These are phyloP conservation scores for Cutaneotrichosporon cavernicola DNA, from an alignment of 1,284 basidiomycete genomes.

Conservation along the genomic window DNA sequence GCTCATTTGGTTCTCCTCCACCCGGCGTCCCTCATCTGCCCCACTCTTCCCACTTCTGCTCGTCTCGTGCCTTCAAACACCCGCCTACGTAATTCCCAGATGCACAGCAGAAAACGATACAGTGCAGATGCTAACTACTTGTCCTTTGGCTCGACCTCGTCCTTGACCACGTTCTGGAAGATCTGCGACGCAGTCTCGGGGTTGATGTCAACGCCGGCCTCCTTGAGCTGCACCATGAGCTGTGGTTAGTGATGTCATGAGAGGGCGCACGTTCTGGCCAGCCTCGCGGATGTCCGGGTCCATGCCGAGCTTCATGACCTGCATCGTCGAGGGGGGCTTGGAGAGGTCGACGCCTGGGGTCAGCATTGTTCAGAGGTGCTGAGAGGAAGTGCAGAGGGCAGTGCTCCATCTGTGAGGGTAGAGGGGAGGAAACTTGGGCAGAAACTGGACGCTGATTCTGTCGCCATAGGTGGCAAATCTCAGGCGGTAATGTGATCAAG, in stretches of 20 bases:
- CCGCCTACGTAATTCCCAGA: too few species aligned
- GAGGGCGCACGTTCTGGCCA: constrained; percentile 34
- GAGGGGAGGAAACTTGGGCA: neutral
- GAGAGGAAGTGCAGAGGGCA: neutral
- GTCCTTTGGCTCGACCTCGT: constrained; percentile 9
- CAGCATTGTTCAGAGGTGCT: constrained; percentile 1
- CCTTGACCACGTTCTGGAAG: constrained; percentile 23
- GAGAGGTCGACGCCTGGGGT: constrained; percentile 39
- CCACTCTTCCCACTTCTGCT: neutral
- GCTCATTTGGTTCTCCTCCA: neutral
- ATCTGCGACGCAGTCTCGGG: constrained; percentile 29
- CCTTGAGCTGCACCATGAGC: constrained; percentile 43
- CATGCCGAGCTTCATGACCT: constrained; percentile 45
- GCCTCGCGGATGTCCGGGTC: constrained; percentile 43
- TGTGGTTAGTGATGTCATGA: constrained; percentile 14
- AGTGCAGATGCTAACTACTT: constrained; percentile 11
- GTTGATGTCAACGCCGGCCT: constrained; percentile 42
- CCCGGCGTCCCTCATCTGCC: neutral
- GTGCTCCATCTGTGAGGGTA: too few species aligned
- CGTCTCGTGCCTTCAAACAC: too few species aligned
- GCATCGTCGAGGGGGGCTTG: constrained; percentile 36
- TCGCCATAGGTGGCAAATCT: too few species aligned
- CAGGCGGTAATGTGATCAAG: too few species aligned
- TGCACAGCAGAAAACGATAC: neutral
- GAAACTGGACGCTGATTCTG: too few species aligned